Evolutionary conservation across 805 yeast genomes (phyloP).

Genomic region (Debaryomyces hansenii): DNA sequence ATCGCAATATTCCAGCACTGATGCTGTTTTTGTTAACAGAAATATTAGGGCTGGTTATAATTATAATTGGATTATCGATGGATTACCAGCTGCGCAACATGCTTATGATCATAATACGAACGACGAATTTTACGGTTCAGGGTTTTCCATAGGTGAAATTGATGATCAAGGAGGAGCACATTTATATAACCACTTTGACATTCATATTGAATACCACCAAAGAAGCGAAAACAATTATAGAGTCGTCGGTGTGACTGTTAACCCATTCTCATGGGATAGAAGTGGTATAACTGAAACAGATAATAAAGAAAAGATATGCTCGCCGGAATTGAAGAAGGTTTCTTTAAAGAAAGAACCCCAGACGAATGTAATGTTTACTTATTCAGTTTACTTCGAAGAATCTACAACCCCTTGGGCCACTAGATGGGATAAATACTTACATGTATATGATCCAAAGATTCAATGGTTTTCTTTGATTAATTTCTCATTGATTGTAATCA

Average conservation of each 20-base stretch:
- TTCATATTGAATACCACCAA: slow-evolving; percentile 79
- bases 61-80: slow-evolving; percentile 93
- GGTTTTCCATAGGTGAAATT: slow-evolving; percentile 75
- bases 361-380: slow-evolving; percentile 73
- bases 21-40: slow-evolving; percentile 73
- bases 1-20: slow-evolving; percentile 58
- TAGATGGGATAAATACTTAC: slow-evolving; percentile 96
- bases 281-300: slow-evolving; percentile 20
- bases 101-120: slow-evolving; percentile 58
- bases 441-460: slow-evolving; percentile 86
- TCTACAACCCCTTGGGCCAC: slow-evolving; percentile 92
- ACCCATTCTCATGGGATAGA: slow-evolving; percentile 59
- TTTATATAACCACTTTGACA: slow-evolving; percentile 78
- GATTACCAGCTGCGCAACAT: slow-evolving; percentile 83
- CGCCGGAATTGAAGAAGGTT: slow-evolving; percentile 40
- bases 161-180: slow-evolving; percentile 58
- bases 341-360: slow-evolving; percentile 49
- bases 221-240: slow-evolving; percentile 68
- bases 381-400: slow-evolving; percentile 71
- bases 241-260: slow-evolving; percentile 86
- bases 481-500: slow-evolving; percentile 77
- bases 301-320: slow-evolving; percentile 28
- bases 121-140: slow-evolving; percentile 69
- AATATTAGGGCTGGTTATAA: slow-evolving; percentile 79
- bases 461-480: slow-evolving; percentile 95